A percentile compares a stretch with the other conserved stretches of the same genome.
Conservation (phyloP, 148 eudicot genomes). For the Bassia scoparia region DNA sequence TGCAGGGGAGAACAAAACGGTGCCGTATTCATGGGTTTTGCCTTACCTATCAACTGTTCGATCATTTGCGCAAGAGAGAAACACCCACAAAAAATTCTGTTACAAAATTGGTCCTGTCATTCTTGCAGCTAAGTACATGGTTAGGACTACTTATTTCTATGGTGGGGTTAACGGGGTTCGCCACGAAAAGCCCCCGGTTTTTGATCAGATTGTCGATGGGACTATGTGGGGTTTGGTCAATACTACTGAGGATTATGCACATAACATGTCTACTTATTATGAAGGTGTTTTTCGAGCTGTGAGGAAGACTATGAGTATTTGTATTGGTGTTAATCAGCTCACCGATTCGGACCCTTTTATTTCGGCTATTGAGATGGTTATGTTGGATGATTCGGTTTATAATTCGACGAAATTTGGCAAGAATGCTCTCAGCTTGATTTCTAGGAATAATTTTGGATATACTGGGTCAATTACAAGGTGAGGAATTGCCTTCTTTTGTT, state of each 20-base stretch:
- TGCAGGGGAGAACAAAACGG: conserved; percentile 42
- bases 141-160: conserved; percentile 77
- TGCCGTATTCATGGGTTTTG: conserved; percentile 29
- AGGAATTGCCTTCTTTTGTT: conserved; percentile 8
- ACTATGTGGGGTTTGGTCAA: conserved; percentile 81
- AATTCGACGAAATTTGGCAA: conserved; percentile 73
- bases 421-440: conserved; percentile 57
- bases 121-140: conserved; percentile 49
- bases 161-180: conserved; percentile 64
- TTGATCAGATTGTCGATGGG: conserved; percentile 86
- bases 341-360: conserved; percentile 94
- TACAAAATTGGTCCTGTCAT: conserved; percentile 53
- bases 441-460: conserved; percentile 79
- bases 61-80: conserved; percentile 47
- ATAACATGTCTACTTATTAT: conserved; percentile 50
- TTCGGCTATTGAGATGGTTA: conserved; percentile 72
- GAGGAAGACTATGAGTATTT: conserved; percentile 61
- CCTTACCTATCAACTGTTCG: conserved; percentile 60
- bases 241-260: conserved; percentile 65
- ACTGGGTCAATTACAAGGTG: conserved; percentile 58
- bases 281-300: conserved; percentile 74
- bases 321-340: conserved; percentile 65
- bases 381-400: conserved; percentile 58
- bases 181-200: conserved; percentile 57
- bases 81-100: conserved; percentile 63